A percentile compares a stretch with the other conserved stretches of the same genome.
Evolutionary conservation across 495 filamentous ascomycete genomes (phyloP).

Genomic region (Pyronema domesticum): DNA sequence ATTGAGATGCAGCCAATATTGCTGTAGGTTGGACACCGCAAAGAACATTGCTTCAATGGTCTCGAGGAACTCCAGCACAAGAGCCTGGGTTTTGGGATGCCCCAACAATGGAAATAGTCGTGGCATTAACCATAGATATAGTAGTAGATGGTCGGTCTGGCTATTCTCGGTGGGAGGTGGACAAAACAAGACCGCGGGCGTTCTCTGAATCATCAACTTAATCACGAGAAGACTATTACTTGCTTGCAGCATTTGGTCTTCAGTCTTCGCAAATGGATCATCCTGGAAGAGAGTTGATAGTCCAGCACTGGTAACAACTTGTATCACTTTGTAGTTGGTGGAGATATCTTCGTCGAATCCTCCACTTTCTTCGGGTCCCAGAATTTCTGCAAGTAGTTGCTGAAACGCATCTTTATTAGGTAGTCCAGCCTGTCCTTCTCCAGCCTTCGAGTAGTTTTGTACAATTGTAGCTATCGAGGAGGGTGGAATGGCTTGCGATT

Average conservation of each 20-base stretch:
- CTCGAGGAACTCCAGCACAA: slow-evolving; percentile 27
- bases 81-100: slow-evolving; percentile 17
- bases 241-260: slow-evolving; percentile 39
- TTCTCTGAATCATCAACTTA: slow-evolving; percentile 50
- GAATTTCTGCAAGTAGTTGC: slow-evolving; percentile 46
- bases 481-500: slow-evolving; percentile 15
- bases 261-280: slow-evolving; percentile 38
- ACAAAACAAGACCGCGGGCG: slow-evolving; percentile 49
- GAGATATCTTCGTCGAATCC: slow-evolving; percentile 45
- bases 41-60: slow-evolving; percentile 36
- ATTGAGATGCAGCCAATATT: slow-evolving; percentile 24
- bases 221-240: slow-evolving; percentile 55
- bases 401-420: slow-evolving; percentile 39
- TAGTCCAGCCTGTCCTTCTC: slow-evolving; percentile 22
- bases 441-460: slow-evolving; percentile 28
- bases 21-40: slow-evolving; percentile 23
- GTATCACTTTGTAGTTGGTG: slow-evolving; percentile 66
- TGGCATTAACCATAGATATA: slow-evolving; percentile 66
- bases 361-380: slow-evolving; percentile 30
- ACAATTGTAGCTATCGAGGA: slow-evolving; percentile 36
- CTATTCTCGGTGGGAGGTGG: slow-evolving; percentile 25
- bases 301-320: slow-evolving; percentile 64
- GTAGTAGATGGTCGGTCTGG: slow-evolving; percentile 39
- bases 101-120: slow-evolving; percentile 42
- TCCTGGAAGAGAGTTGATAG: slow-evolving; percentile 44